phyloP scores from a whole-genome alignment of 2,329 filamentous ascomycete genomes.

The Drechslera avenae region DNA sequence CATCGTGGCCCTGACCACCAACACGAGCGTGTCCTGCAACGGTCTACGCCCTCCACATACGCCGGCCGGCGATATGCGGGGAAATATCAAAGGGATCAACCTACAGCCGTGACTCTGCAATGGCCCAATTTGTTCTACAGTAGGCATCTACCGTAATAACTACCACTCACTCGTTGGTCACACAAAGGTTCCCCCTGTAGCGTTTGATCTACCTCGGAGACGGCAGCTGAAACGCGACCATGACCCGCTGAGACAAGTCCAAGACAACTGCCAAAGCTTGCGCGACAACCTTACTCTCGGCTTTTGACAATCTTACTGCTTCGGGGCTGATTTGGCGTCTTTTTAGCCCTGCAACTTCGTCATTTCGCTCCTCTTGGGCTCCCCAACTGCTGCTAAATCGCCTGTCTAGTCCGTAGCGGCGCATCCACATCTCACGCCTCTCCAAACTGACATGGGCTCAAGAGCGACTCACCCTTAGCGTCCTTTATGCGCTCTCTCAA shows the following conservation, averaged over 20 bases:
- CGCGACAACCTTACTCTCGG: slow-evolving; percentile 31
- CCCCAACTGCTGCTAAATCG: slow-evolving; percentile 33
- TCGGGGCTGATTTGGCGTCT: slow-evolving; percentile 25
- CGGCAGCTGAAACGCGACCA: slow-evolving; percentile 43
- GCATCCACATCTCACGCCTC: slow-evolving; percentile 27
- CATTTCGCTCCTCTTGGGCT: slow-evolving; percentile 19
- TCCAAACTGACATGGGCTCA: slow-evolving; percentile 47
- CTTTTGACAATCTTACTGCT: slow-evolving; percentile 18
- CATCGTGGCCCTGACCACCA: too few species aligned
- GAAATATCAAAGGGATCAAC: slow-evolving; percentile 12
- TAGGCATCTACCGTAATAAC: slow-evolving; percentile 21
- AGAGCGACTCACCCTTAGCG: slow-evolving; percentile 42
- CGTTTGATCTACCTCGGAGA: slow-evolving; percentile 35
- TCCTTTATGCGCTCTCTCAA: slow-evolving; percentile 47
- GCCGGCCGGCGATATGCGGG: slow-evolving; percentile 24
- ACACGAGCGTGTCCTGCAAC: too few species aligned
- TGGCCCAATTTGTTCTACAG: background rate
- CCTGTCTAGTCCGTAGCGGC: slow-evolving; percentile 23
- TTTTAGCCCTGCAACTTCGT: slow-evolving; percentile 19
- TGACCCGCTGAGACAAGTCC: slow-evolving; percentile 43
- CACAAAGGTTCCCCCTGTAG: slow-evolving; percentile 31
- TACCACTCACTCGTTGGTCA: slow-evolving; percentile 24
- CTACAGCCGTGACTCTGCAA: slow-evolving; percentile 1
- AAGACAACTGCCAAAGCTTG: slow-evolving; percentile 36
- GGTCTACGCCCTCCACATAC: background rate